phyloP scores from a whole-genome alignment of 495 filamentous ascomycete genomes.

The Chlorociboria aeruginascens region DNA sequence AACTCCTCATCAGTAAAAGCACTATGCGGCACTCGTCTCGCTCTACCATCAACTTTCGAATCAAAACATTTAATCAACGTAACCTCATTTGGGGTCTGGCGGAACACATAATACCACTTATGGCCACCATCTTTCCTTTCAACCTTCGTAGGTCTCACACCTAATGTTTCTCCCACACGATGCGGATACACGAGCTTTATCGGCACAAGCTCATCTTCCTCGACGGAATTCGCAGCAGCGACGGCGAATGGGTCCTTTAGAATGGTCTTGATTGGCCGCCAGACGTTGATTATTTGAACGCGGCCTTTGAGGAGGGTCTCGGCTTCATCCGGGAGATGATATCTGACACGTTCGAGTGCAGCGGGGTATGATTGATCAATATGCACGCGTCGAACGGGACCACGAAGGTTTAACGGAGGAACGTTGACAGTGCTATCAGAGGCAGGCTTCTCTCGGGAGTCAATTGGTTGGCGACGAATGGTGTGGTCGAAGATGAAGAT shows the following conservation, averaged over 20 bases:
- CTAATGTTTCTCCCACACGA: constrained; percentile 34
- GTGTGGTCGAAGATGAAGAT: constrained; percentile 71
- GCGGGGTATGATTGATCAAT: constrained; percentile 61
- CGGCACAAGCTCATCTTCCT: constrained; percentile 33
- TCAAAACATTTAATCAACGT: constrained; percentile 52
- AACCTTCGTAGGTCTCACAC: constrained; percentile 26
- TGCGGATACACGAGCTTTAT: constrained; percentile 38
- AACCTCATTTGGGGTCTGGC: constrained; percentile 40
- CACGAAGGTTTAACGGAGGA: constrained; percentile 30
- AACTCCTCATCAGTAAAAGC: constrained; percentile 40
- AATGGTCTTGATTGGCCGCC: constrained; percentile 50
- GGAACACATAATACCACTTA: constrained; percentile 40
- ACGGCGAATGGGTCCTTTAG: constrained; percentile 42
- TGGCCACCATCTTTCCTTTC: constrained; percentile 14
- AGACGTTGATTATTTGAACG: constrained; percentile 60
- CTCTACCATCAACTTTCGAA: constrained; percentile 34
- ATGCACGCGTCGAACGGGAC: constrained; percentile 56
- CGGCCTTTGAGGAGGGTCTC: constrained; percentile 37
- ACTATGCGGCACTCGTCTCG: constrained; percentile 36
- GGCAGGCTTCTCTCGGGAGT: constrained; percentile 18
- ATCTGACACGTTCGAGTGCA: constrained; percentile 38
- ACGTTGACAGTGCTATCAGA: background rate
- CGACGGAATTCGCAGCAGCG: constrained; percentile 34
- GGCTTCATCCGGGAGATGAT: constrained; percentile 54
- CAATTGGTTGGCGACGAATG: constrained; percentile 41